A percentile compares a stretch with the other conserved stretches of the same genome.
phyloP scores from a whole-genome alignment of 2,329 filamentous ascomycete species.

The Knoxdaviesia capensis region DNA sequence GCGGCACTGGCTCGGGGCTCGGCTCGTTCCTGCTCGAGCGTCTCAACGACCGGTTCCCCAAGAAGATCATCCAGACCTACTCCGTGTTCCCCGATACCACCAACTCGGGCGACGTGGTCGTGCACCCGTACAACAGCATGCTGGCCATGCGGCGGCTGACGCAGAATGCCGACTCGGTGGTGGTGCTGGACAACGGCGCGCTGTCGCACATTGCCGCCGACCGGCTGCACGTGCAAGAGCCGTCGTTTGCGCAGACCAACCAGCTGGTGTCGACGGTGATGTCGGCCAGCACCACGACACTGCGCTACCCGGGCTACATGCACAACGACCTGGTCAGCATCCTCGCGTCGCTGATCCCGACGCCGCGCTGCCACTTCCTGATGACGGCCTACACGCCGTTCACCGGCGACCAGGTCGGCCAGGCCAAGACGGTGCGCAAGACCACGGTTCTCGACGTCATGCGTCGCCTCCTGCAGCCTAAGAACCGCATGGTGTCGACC shows the following conservation, averaged over 20 bases:
- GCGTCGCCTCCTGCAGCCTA: slow-evolving; percentile 83
- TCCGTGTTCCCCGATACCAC: slow-evolving; percentile 94
- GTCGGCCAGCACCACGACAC: slow-evolving; percentile 91
- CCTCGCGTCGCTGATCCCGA: slow-evolving; percentile 85
- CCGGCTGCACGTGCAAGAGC: slow-evolving; percentile 81
- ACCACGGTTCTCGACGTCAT: slow-evolving; percentile 97
- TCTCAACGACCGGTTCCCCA: slow-evolving; percentile 92
- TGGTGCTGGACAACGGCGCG: slow-evolving; percentile 91
- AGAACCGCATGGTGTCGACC: slow-evolving; percentile 98
- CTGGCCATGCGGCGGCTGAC: slow-evolving; percentile 79
- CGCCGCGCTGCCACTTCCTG: slow-evolving; percentile 89
- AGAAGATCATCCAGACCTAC: slow-evolving; percentile 98
- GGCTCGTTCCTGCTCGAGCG: slow-evolving; percentile 88
- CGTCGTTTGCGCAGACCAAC: slow-evolving; percentile 93
- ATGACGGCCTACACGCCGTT: slow-evolving; percentile 98
- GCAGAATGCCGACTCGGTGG: slow-evolving; percentile 92
- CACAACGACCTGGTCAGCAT: slow-evolving; percentile 98
- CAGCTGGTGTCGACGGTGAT: slow-evolving; percentile 94
- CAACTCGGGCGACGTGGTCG: slow-evolving; percentile 73
- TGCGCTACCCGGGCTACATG: slow-evolving; percentile 97
- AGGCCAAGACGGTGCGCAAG: slow-evolving; percentile 93
- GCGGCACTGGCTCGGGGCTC: slow-evolving; percentile 87
- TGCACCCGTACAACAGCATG: slow-evolving; percentile 95
- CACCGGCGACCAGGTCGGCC: slow-evolving; percentile 86
- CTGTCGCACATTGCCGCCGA: slow-evolving; percentile 87